Evolutionary conservation across 805 yeast genomes (phyloP).

Genomic region (Candida schatavii): DNA sequence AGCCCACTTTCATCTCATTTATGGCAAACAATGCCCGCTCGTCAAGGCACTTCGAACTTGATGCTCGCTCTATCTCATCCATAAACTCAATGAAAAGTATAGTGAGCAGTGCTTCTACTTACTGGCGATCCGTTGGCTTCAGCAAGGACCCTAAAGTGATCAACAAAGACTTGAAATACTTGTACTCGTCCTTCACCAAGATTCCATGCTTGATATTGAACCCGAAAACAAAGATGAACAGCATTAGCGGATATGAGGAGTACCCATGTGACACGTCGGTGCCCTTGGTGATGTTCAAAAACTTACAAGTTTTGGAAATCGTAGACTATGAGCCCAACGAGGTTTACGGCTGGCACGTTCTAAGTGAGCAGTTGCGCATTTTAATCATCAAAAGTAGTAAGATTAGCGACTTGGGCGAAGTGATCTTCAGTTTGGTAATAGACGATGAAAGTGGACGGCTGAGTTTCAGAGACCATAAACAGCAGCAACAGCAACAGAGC

Average conservation of each 20-base stretch:
- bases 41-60: conserved; percentile 39
- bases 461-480: conserved; percentile 1
- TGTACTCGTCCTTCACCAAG: conserved; percentile 62
- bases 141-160: conserved; percentile 42
- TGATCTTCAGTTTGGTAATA: conserved; percentile 49
- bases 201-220: conserved; percentile 61
- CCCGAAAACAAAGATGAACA: conserved; percentile 55
- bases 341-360: conserved; percentile 60
- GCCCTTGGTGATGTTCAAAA: conserved; percentile 60
- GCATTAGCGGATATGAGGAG: conserved; percentile 63
- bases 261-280: conserved; percentile 71
- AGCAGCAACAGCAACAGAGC: no score
- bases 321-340: conserved; percentile 62
- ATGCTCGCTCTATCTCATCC: conserved; percentile 51
- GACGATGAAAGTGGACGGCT: conserved; percentile 48
- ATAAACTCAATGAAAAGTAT: conserved; percentile 56
- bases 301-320: conserved; percentile 58
- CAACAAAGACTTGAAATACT: conserved; percentile 51
- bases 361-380: conserved; percentile 54
- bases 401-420: conserved; percentile 50
- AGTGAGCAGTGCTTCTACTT: conserved; percentile 40
- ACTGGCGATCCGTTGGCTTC: conserved; percentile 36
- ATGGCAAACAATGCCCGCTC: conserved; percentile 53
- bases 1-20: conserved; percentile 54
- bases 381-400: conserved; percentile 52